Evolutionary conservation across 345 rosid genomes (phyloP), one percentile per base, ranked within the genome.

Genomic region (Reutealis trisperma): DNA sequence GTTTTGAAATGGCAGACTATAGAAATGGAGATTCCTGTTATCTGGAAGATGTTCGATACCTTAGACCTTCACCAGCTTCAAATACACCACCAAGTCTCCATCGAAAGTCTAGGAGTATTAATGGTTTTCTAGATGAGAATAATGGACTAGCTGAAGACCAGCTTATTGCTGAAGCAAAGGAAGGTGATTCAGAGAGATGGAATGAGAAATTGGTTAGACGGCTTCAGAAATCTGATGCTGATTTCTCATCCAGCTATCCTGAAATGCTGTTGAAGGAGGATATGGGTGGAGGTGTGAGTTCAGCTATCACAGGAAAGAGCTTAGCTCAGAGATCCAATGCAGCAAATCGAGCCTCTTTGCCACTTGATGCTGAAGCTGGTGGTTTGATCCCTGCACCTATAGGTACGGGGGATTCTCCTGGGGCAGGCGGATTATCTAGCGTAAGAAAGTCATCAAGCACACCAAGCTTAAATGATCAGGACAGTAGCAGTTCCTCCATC

Each of bases 201-300:
- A 86, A 76, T 19, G 94, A 86, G 57, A 90, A 89, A 73, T 60
- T 86, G 69, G 68, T 78, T 6, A 84, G 88, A 78, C 83, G 97
- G 78, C 94, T 87, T n/a, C 97, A 87, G 80, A 94, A 93, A 79
- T 88, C 94, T 1, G 93, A 81, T 73, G 82, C 84, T 2, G 89
- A 90, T 67, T 85, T 87, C 63, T 55, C 75, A 67, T 66, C 81
- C 49, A n/a, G 24, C 11, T 21, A 14, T n/a, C 63, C 63, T 0
- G 55, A 63, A 11, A 18, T 63, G 66, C 71, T 74, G 32, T 68
- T 77, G 32, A 63, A 72, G 59, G 81, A 81, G 30, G 84, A 81
- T 16, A 74, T 21, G 19, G 22, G 16, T 9, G 71, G 65, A n/a
- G 65, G 41, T 54, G 45, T 47, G 30, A 61, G 72, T 47, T 81